Conservation (phyloP, 1,284 basidiomycete species). For the Sphagnurus paluster region DNA sequence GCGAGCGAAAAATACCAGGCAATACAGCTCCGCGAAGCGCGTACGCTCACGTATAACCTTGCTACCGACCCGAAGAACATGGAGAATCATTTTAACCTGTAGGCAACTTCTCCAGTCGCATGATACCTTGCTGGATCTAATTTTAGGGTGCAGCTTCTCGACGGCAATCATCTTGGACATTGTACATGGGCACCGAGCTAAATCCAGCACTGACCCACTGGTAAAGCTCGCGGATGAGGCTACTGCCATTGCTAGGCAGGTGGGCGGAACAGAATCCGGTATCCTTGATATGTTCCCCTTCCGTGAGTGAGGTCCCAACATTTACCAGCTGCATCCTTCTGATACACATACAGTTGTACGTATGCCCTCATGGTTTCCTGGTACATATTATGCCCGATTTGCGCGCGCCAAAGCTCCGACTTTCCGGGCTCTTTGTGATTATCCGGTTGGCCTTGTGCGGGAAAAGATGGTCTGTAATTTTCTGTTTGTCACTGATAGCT, state of each 20-base stretch:
- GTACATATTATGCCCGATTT: constrained; percentile 18
- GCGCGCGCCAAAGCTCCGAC: constrained; percentile 4
- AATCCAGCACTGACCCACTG: constrained; percentile 18
- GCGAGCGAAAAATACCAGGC: too few relatives aligned
- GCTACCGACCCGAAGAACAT: too few relatives aligned
- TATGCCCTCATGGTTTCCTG: constrained; percentile 28
- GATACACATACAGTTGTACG: constrained; percentile 15
- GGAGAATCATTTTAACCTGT: too few relatives aligned
- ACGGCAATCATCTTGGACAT: constrained; percentile 1
- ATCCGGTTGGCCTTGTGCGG: constrained; percentile 15
- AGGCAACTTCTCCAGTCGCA: too few relatives aligned
- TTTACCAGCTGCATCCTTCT: not conserved
- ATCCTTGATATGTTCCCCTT: constrained; percentile 22
- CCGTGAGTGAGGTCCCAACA: constrained; percentile 1
- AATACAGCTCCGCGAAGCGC: too few relatives aligned
- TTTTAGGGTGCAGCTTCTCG: too few relatives aligned
- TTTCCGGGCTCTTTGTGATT: constrained; percentile 11
- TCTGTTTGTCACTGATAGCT: too few relatives aligned
- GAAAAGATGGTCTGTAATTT: constrained; percentile 20
- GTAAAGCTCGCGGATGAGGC: constrained; percentile 8
- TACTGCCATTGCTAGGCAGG: not conserved
- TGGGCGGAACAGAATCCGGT: constrained; percentile 12
- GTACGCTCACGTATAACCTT: too few relatives aligned
- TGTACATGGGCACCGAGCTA: not conserved
- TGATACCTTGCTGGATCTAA: too few relatives aligned